A percentile compares a stretch with the other conserved stretches of the same genome.
Evolutionary conservation across 2,329 filamentous ascomycete species (phyloP).

Genomic region (Aspergillus eucalypticola): DNA sequence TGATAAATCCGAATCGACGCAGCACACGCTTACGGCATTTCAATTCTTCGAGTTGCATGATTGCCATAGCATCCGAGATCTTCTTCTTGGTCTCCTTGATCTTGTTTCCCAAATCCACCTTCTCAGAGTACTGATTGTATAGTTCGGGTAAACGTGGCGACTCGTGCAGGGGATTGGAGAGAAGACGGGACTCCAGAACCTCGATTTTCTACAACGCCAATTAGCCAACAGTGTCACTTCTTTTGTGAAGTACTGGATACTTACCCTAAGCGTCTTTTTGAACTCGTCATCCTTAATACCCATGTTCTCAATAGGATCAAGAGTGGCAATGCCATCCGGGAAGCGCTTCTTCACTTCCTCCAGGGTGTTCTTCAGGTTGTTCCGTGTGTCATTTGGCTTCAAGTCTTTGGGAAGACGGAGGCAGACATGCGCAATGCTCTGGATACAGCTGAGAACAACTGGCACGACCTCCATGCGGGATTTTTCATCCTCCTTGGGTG

Average conservation of each 20-base stretch:
- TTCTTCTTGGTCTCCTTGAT: slow-evolving; percentile 88
- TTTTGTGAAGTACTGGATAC: slow-evolving; percentile 16
- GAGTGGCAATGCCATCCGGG: slow-evolving; percentile 82
- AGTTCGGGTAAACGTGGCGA: slow-evolving; percentile 80
- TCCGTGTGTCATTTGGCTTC: slow-evolving; percentile 66
- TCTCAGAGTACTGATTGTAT: slow-evolving; percentile 82
- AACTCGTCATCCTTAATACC: slow-evolving; percentile 87
- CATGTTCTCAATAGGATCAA: slow-evolving; percentile 98
- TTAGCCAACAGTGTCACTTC: slow-evolving; percentile 19
- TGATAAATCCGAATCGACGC: slow-evolving; percentile 91
- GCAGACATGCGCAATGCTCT: slow-evolving; percentile 78
- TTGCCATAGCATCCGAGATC: slow-evolving; percentile 79
- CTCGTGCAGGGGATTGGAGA: slow-evolving; percentile 88
- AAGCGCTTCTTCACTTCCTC: slow-evolving; percentile 83
- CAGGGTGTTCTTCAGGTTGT: slow-evolving; percentile 66
- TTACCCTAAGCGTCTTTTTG: slow-evolving; percentile 76
- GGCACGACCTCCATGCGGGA: slow-evolving; percentile 80
- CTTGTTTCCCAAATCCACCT: slow-evolving; percentile 72
- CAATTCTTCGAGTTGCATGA: slow-evolving; percentile 91
- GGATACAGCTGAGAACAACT: slow-evolving; percentile 80
- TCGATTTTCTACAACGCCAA: slow-evolving; percentile 76
- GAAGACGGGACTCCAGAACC: slow-evolving; percentile 84
- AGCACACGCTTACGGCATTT: slow-evolving; percentile 95
- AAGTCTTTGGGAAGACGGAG: slow-evolving; percentile 81
- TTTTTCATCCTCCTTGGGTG: slow-evolving; percentile 63